Evolutionary conservation across 306 rosid species (phyloP).

Genomic region (Hippophae gyantsensis): DNA sequence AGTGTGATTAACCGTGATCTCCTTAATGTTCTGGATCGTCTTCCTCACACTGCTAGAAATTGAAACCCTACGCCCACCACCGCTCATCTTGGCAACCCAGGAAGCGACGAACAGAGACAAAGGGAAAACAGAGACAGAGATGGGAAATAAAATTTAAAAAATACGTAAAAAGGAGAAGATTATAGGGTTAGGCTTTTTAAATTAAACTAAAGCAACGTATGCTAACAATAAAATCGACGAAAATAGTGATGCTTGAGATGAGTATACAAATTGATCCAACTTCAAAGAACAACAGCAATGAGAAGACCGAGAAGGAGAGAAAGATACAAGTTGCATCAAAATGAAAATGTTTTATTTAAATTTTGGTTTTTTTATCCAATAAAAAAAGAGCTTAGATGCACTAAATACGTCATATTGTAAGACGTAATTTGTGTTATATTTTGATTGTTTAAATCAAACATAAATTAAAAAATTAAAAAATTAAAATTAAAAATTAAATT

Average conservation of each 20-base stretch:
- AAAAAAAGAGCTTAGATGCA: no score
- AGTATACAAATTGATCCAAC: conserved; percentile 39
- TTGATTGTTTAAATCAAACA: no score
- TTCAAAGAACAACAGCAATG: conserved; percentile 12
- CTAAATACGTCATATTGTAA: no score
- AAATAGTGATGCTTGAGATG: conserved; percentile 18
- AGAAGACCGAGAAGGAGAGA: conserved; percentile 5
- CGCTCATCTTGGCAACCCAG: conserved; percentile 50
- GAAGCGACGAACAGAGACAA: conserved; percentile 16
- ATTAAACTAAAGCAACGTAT: conserved; percentile 22
- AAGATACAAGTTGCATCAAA: not conserved
- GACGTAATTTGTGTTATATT: no score
- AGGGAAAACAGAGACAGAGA: conserved; percentile 6
- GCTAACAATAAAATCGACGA: not conserved
- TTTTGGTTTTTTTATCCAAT: no score
- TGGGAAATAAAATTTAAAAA: conserved; percentile 8
- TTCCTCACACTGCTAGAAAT: conserved; percentile 59
- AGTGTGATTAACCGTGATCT: conserved; percentile 77
- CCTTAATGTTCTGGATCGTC: conserved; percentile 74
- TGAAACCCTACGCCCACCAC: conserved; percentile 75
- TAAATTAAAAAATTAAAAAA: no score
- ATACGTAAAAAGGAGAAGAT: not conserved
- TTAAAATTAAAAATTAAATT: no score
- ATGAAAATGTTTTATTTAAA: not conserved
- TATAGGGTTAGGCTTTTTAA: conserved; percentile 18